Conservation (phyloP, 306 rosid genomes). For the Abrus precatorius region DNA sequence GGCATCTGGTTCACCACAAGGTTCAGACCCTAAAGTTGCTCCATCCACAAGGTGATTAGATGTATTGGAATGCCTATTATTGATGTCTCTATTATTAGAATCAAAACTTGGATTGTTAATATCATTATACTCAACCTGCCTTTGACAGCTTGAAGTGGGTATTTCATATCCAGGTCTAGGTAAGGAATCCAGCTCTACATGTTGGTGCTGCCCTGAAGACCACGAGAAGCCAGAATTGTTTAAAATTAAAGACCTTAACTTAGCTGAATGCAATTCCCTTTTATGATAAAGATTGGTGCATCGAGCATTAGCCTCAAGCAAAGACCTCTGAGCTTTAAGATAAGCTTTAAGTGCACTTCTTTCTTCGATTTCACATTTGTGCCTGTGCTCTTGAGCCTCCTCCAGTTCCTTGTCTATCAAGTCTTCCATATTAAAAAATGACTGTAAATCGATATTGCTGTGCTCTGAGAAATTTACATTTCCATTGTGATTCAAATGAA, state of each 20-base stretch:
- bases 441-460: constrained; percentile 59
- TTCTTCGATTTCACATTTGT: constrained; percentile 87
- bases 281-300: constrained; percentile 78
- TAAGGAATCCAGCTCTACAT: constrained; percentile 63
- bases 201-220: constrained; percentile 69
- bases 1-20: constrained; percentile 76
- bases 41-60: constrained; percentile 54
- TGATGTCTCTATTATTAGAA: constrained; percentile 59
- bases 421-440: constrained; percentile 78
- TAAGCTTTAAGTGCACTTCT: constrained; percentile 87
- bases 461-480: constrained; percentile 58
- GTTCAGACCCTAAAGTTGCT: constrained; percentile 72
- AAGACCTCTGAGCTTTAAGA: constrained; percentile 86
- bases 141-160: constrained; percentile 66
- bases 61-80: constrained; percentile 54
- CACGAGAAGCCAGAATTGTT: constrained; percentile 68
- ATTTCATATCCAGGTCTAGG: constrained; percentile 64
- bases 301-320: constrained; percentile 83
- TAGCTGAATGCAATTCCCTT: constrained; percentile 78
- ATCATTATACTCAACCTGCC: constrained; percentile 64
- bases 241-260: constrained; percentile 69
- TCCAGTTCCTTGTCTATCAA: constrained; percentile 87
- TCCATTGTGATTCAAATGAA: constrained; percentile 55
- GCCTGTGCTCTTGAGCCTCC: constrained; percentile 88
- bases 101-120: constrained; percentile 59